These are phyloP conservation scores for Suillus variegatus DNA, from an alignment of 768 basidiomycete genomes.

Conservation along the genomic window DNA sequence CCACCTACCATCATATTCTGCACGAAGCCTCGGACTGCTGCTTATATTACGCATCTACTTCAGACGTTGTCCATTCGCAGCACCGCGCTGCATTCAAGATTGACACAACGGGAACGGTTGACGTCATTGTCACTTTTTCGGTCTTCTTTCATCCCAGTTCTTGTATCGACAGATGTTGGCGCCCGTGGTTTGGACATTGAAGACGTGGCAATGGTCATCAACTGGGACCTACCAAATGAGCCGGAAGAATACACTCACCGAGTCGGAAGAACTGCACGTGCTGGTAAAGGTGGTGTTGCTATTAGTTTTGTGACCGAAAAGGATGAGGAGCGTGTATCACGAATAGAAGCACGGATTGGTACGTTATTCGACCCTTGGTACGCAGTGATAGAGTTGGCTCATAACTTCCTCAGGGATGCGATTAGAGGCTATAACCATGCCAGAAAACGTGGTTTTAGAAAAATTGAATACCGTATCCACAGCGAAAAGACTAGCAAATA, in stretches of 20 bases:
- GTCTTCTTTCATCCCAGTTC: slow-evolving; percentile 81
- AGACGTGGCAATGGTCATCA: slow-evolving; percentile 93
- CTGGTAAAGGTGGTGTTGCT: slow-evolving; percentile 85
- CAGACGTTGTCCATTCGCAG: slow-evolving; percentile 80
- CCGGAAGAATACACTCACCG: slow-evolving; percentile 96
- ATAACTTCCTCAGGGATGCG: slow-evolving; percentile 55
- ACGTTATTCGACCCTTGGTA: slow-evolving; percentile 30
- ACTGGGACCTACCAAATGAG: slow-evolving; percentile 92
- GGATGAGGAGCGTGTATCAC: slow-evolving; percentile 82
- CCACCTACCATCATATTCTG: slow-evolving; percentile 98
- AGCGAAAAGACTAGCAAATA: slow-evolving; percentile 90
- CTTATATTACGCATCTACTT: slow-evolving; percentile 81
- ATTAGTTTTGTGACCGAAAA: slow-evolving; percentile 94
- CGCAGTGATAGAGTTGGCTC: slow-evolving; percentile 3
- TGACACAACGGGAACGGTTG: slow-evolving; percentile 90
- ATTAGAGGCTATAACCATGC: slow-evolving; percentile 71
- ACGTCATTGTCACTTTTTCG: slow-evolving; percentile 85
- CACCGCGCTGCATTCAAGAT: slow-evolving; percentile 88
- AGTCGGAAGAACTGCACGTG: slow-evolving; percentile 91
- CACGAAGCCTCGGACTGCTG: slow-evolving; percentile 80
- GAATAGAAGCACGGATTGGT: slow-evolving; percentile 88
- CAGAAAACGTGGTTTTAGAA: slow-evolving; percentile 82
- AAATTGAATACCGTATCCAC: slow-evolving; percentile 87
- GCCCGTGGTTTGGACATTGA: slow-evolving; percentile 95
- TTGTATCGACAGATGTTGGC: slow-evolving; percentile 95